Base-by-base conservation (phyloP, 108 stramenopile species). In the Pseudonitzschia pungens region DNA sequence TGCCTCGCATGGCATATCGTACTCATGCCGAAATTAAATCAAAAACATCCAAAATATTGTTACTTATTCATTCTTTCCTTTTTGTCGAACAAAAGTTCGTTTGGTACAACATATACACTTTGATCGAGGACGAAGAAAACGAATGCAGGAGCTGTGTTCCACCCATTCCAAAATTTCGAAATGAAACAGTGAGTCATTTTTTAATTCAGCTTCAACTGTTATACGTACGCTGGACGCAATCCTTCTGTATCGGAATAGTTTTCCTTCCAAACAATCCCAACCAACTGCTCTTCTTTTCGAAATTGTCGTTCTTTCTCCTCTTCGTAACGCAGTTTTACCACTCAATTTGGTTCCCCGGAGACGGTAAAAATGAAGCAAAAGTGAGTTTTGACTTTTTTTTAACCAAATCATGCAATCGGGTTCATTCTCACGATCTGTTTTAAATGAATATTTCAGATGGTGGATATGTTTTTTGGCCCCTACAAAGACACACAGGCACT, bases 71-170 rank as follows among this genome's bases (percentile, higher is more conserved):
- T 54, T 24, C 24, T 54, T 24, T 24, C 8, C 22, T 21, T 15
- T 15, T 14, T 54, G 24, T 54, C n/a, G 7, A 5, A 6, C 6
- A 7, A 54, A 21, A 81, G 10, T 81, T 72, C 67, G 71, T 74
- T 9, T 70, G 44, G 12, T 58, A 58, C 27, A 29, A 69, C 20
- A 59, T 79, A 14, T 74, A 74, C 45, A 65, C 33, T 12, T 24
- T 65, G 40, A 65, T 41, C 5, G 64, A 65, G 31, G 64, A 65
- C 20, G 15, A 18, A 18, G 64, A 65, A 20, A 41, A 41, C 40
- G 64, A 3, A 40, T 65, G 64, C 40, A 65, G 64, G 40, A 65
- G 33, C 4, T 65, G 64, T 36, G 7, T 20, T 65, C 64, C 64
- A 18, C 64, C 64, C 18, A 44, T 41, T 43, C 24, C 64, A 9